Conservation (phyloP, 169 alveolate genomes). For the Plasmodium cynomolgi region DNA sequence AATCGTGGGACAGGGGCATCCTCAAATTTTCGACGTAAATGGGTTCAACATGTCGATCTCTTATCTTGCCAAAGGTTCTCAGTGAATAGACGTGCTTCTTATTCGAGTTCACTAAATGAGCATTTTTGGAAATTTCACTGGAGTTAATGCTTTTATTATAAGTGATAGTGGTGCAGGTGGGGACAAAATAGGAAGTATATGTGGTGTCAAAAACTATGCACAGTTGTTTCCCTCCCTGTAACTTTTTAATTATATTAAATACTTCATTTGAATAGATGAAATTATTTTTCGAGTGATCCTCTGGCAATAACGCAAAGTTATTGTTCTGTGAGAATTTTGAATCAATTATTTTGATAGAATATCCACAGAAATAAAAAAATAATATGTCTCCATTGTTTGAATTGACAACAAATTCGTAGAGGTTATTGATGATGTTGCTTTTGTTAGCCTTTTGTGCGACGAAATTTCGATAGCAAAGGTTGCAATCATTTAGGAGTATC, state of each 20-base stretch:
- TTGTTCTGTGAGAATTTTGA: conserved; percentile 41
- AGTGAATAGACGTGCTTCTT: conserved; percentile 31
- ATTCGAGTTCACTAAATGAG: background rate
- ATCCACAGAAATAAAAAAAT: conserved; percentile 71
- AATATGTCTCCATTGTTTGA: conserved; percentile 66
- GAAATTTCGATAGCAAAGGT: conserved; percentile 35
- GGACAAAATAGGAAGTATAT: conserved; percentile 58
- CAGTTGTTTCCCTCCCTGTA: conserved; percentile 66
- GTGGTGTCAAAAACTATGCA: conserved; percentile 71
- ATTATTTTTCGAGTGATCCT: conserved; percentile 59
- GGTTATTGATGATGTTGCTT: conserved; percentile 31
- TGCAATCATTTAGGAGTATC: conserved; percentile 53
- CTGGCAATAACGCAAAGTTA: conserved; percentile 73
- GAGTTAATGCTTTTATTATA: conserved; percentile 46
- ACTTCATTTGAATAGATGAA: conserved; percentile 71
- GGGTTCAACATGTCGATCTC: conserved; percentile 57
- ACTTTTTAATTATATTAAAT: conserved; percentile 53
- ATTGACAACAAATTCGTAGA: conserved; percentile 38
- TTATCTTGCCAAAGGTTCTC: conserved; percentile 43
- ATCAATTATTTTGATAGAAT: conserved; percentile 64
- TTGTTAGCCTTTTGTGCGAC: conserved; percentile 58
- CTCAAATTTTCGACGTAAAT: conserved; percentile 41
- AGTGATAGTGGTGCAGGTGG: conserved; percentile 29
- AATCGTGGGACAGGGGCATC: conserved; percentile 14
- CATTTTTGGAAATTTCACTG: conserved; percentile 50